Base-by-base conservation (phyloP, 768 basidiomycete species). In the Kwoniella europaea region DNA sequence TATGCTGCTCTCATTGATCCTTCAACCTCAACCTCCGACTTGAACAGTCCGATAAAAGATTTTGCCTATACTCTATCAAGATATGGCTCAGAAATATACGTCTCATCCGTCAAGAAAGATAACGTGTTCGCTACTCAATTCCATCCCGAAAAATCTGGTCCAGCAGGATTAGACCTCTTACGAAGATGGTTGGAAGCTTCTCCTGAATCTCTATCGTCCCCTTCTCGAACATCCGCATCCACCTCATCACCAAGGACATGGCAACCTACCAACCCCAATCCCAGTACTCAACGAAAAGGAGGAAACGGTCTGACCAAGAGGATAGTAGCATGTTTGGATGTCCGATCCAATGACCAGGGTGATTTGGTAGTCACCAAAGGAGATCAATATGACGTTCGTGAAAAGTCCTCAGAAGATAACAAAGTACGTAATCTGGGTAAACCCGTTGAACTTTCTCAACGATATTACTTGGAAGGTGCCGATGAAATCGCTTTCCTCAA, bases 361-460 rank as follows among this genome's bases (percentile, higher is more conserved):
- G 97, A 99, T 83, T 89, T 99, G 64, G 94, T 99, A 69, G 97
- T 99, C 1, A 99, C 97, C 54, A 99, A 99, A 85, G 97, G 97
- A 68, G 97, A 99, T 84, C 97, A 97, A 83, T 99, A 99, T 85
- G 94, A 98, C 82, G 95, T 98, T 18, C 92, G 95, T 65, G 95
- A 98, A 84, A 93, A 91, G 78, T 61, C 24, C 12, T 68, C 64
- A 15, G 71, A 61, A 12, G 73, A 82, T 35, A 35, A 35, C 35
- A 35, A 76, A 42, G 97, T 99, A 13, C 91, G 96, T 76, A 98
- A 99, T 84, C 90, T 99, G 60, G 97, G 97, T 63, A 98, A 97
- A 85, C 97, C 97, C 20, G 93, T 99, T 77, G 89, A 92, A 35
- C 90, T 98, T 70, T 91, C 95, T 2, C 88, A 87, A 59, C 89